These are phyloP conservation scores for Pseudocercospora crystallina DNA, from an alignment of 2,329 filamentous ascomycete species.

Conservation along the genomic window DNA sequence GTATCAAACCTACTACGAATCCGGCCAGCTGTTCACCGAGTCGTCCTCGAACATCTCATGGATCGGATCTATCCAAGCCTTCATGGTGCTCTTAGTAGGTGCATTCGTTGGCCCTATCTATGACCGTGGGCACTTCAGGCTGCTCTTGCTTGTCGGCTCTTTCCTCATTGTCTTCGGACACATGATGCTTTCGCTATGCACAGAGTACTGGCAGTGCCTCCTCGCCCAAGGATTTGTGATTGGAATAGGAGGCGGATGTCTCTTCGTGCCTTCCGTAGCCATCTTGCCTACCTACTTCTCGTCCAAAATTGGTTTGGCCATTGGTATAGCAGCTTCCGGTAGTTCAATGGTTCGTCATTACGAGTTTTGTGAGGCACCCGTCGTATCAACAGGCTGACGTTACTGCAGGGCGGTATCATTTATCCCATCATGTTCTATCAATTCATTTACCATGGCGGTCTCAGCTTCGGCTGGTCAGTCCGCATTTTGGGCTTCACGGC, in stretches of 20 bases:
- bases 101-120: constrained; percentile 51
- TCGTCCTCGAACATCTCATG: constrained; percentile 36
- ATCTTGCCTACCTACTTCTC: constrained; percentile 52
- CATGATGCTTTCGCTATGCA: constrained; percentile 53
- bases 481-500: constrained; percentile 37
- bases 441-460: constrained; percentile 24
- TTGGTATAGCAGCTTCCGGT: constrained; percentile 48
- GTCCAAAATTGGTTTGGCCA: constrained; percentile 44
- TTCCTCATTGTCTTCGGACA: constrained; percentile 50
- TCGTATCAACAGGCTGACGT: constrained; percentile 1
- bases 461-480: constrained; percentile 34
- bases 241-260: constrained; percentile 45
- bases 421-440: constrained; percentile 39
- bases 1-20: constrained; percentile 52
- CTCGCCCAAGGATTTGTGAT: constrained; percentile 52
- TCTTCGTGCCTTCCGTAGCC: constrained; percentile 48
- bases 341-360: constrained; percentile 36
- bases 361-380: not conserved
- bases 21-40: constrained; percentile 36
- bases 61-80: constrained; percentile 51
- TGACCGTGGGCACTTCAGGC: constrained; percentile 50
- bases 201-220: constrained; percentile 51
- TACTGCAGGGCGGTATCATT: constrained; percentile 29
- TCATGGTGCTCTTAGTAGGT: constrained; percentile 46
- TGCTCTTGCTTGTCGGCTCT: constrained; percentile 43